Percentiles rank a stretch among this genome's conserved stretches.
Conservation (phyloP, 495 filamentous ascomycete genomes). For the Pyronema omphalodes region DNA sequence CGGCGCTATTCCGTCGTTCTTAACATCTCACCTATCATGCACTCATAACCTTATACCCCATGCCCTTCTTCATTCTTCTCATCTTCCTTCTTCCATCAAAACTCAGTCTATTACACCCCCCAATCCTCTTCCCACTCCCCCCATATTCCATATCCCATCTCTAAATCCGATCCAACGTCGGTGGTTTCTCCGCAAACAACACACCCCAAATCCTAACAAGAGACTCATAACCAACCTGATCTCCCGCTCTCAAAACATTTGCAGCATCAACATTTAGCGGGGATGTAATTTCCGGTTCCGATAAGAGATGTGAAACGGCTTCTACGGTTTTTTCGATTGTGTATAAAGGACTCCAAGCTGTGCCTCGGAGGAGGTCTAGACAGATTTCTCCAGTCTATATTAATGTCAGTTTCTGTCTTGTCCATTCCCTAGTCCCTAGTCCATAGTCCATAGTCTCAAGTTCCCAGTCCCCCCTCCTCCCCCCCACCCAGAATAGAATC, state of each 20-base stretch:
- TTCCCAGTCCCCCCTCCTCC: too few relatives aligned
- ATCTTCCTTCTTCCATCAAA: too few relatives aligned
- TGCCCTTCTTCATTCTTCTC: not conserved
- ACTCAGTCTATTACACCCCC: too few relatives aligned
- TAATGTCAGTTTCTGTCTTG: not conserved
- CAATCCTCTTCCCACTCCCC: not conserved
- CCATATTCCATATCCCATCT: not conserved
- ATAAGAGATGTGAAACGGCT: slow-evolving; percentile 58
- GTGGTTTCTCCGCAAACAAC: slow-evolving; percentile 15
- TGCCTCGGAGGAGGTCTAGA: slow-evolving; percentile 57
- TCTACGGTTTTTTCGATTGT: slow-evolving; percentile 60
- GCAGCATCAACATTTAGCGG: slow-evolving; percentile 86
- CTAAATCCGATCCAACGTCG: not conserved
- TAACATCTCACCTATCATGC: too few relatives aligned
- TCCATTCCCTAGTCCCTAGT: not conserved
- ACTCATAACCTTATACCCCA: not conserved
- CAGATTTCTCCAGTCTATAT: slow-evolving; percentile 70
- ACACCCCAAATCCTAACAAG: slow-evolving; percentile 65
- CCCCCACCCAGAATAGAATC: not conserved
- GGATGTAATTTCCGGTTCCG: slow-evolving; percentile 56
- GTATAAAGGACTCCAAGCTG: slow-evolving; percentile 69
- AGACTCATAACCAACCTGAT: slow-evolving; percentile 55
- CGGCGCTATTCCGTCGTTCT: too few relatives aligned
- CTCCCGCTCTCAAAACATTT: slow-evolving; percentile 52
- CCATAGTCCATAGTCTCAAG: too few relatives aligned